A percentile compares a stretch with the other conserved stretches of the same genome.
phyloP scores from a whole-genome alignment of 1,284 basidiomycete species.

The Puccinia coronata region DNA sequence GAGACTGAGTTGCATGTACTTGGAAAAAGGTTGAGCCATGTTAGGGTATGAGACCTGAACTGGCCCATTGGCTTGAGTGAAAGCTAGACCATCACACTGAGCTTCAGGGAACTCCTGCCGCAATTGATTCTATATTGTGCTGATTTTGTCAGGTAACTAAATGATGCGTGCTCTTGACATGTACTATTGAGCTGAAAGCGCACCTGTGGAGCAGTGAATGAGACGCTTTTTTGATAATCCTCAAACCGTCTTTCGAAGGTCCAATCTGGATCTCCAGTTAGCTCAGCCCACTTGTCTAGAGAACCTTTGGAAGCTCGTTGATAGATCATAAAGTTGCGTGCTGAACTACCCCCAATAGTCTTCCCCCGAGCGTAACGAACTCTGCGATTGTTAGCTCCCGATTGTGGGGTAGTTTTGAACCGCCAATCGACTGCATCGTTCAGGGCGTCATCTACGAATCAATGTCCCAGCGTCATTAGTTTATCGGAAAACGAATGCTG shows the following conservation, averaged over 20 bases:
- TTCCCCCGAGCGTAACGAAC: conserved; percentile 56
- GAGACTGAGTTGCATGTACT: too few relatives aligned
- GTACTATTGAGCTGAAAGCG: conserved; percentile 50
- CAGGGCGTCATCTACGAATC: conserved; percentile 11
- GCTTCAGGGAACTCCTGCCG: conserved; percentile 27
- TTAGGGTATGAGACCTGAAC: too few relatives aligned
- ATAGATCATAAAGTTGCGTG: conserved; percentile 57
- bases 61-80: conserved; percentile 41
- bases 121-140: conserved; percentile 30
- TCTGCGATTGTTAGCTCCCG: conserved; percentile 36
- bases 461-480: not conserved
- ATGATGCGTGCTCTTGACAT: not conserved
- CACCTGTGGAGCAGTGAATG: conserved; percentile 33
- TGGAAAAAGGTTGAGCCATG: conserved; percentile 40
- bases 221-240: conserved; percentile 36
- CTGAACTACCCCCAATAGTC: conserved; percentile 56
- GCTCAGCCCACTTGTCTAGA: conserved; percentile 56
- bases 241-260: conserved; percentile 55
- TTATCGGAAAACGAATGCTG: too few relatives aligned
- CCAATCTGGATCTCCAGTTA: conserved; percentile 56
- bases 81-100: conserved; percentile 4
- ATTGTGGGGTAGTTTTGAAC: conserved; percentile 34
- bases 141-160: not conserved
- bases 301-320: conserved; percentile 55
- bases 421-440: conserved; percentile 35